Evolutionary conservation across 768 basidiomycete genomes (phyloP), one percentile per base, ranked within the genome.

Genomic region (Macrolepiota fuliginosa): DNA sequence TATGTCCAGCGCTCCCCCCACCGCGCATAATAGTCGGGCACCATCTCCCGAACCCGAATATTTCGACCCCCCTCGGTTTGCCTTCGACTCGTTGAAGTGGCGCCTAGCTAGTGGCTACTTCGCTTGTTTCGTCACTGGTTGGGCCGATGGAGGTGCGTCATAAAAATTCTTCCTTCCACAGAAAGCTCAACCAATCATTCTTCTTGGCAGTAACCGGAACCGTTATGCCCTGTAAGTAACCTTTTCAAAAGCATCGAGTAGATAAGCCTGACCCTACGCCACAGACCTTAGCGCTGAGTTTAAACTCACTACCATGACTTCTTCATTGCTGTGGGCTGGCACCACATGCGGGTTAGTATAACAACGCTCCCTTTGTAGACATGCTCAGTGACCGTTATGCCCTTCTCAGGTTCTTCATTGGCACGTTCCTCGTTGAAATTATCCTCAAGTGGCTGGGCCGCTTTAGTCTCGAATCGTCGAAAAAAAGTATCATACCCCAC

Each of bases 301-400:
- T 64, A 74, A 80, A 63, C 70, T 86, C 39, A 82, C 65, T 39
- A 80, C 79, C 59, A 80, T 80, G 76, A 76, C 76, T 13, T 81
- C 81, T 29, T 83, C 84, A 2, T 68, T 84, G 25, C 71, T 86
- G 32, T 87, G 83, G 67, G 79, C 77, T 9, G 81, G 77, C 2
- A 80, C 76, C 36, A 81, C 80, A 29, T 67, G 73, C 52, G 84
- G 85, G 85, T 85, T 55, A 55, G 79, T 69, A 42, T 13, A n/a
- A 17, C 15, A 47, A 17, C 15, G 11, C 6, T 29, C n/a, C 22
- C 5, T 24, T 19, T 19, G 11, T 36, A 7, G 9, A 25, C 25
- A 19, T 32, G 5, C 35, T 13, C 52, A 42, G 9, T 25, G 9
- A 52, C 22, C 27, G 19, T 50, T 61, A 40, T 32, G 47, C 36